Evolutionary conservation across 352 stramenopile genomes (phyloP).

Genomic region (Phytopythium helicoides): DNA sequence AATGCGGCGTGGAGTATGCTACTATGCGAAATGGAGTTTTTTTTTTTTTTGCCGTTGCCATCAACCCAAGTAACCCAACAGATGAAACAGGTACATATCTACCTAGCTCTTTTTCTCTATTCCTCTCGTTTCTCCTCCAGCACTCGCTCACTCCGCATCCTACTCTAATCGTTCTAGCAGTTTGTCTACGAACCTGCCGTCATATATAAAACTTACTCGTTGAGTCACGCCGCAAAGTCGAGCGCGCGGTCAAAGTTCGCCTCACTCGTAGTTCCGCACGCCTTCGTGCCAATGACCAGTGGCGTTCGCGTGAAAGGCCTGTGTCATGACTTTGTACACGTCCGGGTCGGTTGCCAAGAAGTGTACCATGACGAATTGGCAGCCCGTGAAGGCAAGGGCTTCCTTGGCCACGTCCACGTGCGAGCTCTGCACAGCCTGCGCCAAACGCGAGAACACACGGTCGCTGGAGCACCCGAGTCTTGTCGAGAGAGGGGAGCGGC

Average conservation of each 20-base stretch:
- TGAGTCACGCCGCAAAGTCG: conserved; percentile 61
- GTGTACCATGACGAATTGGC: conserved; percentile 76
- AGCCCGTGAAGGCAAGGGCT: conserved; percentile 77
- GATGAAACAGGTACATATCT: background rate
- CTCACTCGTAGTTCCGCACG: conserved; percentile 65
- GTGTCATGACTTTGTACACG: conserved; percentile 65
- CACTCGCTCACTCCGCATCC: background rate
- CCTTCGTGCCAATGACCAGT: conserved; percentile 70
- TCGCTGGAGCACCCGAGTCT: conserved; percentile 26
- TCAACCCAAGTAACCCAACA: too few species aligned
- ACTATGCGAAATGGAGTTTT: background rate
- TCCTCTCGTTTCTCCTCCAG: background rate
- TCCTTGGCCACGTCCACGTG: conserved; percentile 79
- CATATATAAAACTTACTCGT: background rate
- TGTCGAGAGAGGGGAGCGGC: conserved; percentile 48
- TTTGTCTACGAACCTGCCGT: background rate
- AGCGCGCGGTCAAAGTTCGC: conserved; percentile 72
- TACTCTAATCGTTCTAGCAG: too few species aligned
- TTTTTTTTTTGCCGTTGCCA: conserved; percentile 1
- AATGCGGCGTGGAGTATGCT: background rate
- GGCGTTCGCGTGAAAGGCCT: conserved; percentile 59
- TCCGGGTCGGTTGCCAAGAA: conserved; percentile 64
- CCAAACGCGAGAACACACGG: conserved; percentile 59
- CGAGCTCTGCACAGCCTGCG: conserved; percentile 49
- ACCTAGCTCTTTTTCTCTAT: conserved; percentile 2